Evolutionary conservation across 768 basidiomycete genomes (phyloP).

Genomic region (Gautieria morchelliformis): DNA sequence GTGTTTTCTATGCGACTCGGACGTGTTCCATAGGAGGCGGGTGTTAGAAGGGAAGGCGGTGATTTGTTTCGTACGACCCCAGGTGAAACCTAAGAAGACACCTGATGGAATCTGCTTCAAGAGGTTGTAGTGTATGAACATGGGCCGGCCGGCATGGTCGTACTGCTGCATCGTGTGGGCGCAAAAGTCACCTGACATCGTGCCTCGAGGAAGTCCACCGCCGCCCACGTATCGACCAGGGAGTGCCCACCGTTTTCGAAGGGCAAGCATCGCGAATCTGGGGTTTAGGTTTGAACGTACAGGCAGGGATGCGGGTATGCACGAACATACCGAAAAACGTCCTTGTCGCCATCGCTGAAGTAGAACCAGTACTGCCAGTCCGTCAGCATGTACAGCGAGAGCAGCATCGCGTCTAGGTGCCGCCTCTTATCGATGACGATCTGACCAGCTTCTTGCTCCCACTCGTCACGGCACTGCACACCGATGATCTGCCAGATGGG

Average conservation of each 20-base stretch:
- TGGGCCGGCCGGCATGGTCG: slow-evolving; percentile 19
- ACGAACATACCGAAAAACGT: slow-evolving; percentile 19
- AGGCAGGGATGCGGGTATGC: background rate
- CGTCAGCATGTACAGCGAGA: slow-evolving; percentile 18
- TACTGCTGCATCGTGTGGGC: slow-evolving; percentile 27
- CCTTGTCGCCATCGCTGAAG: slow-evolving; percentile 33
- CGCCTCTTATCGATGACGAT: slow-evolving; percentile 30
- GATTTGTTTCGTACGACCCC: slow-evolving; percentile 14
- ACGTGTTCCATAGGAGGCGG: background rate
- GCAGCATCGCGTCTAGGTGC: slow-evolving; percentile 26
- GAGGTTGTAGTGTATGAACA: slow-evolving; percentile 30
- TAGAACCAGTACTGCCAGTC: slow-evolving; percentile 29
- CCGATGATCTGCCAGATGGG: slow-evolving; percentile 31
- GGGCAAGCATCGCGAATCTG: slow-evolving; percentile 28
- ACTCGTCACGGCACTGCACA: slow-evolving; percentile 32
- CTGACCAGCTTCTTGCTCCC: slow-evolving; percentile 35
- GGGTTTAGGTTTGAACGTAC: background rate
- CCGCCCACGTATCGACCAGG: slow-evolving; percentile 32
- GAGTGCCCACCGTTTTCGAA: slow-evolving; percentile 34
- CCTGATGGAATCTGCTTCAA: slow-evolving; percentile 26
- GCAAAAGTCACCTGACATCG: slow-evolving; percentile 14
- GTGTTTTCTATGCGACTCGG: background rate
- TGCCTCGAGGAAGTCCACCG: slow-evolving; percentile 24
- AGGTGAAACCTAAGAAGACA: slow-evolving; percentile 16
- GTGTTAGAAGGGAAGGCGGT: slow-evolving; percentile 2